phyloP scores from a whole-genome alignment of 2,329 filamentous ascomycete species.

The Cryphonectria japonica region DNA sequence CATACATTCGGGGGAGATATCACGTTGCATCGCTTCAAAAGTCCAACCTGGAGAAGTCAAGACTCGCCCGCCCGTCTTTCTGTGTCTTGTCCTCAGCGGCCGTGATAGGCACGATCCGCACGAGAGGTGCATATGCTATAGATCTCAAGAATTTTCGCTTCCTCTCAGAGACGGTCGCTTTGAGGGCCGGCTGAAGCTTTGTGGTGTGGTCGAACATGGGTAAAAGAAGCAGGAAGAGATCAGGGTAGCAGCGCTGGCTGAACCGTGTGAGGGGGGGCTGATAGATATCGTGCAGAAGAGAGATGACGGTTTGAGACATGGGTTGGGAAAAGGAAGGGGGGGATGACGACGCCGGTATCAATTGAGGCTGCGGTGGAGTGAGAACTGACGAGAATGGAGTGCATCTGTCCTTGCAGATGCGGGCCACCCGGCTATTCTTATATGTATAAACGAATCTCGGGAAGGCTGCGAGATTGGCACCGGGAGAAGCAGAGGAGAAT shows the following conservation, averaged over 20 bases:
- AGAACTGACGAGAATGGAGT: conserved; percentile 16
- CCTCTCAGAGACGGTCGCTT: background rate
- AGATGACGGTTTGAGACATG: conserved; percentile 19
- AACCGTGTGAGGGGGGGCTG: background rate
- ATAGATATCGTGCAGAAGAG: conserved; percentile 15
- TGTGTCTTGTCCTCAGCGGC: background rate
- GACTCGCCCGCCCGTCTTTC: background rate
- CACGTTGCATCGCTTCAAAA: background rate
- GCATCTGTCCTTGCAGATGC: conserved; percentile 22
- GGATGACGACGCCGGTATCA: background rate
- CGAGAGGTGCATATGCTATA: background rate
- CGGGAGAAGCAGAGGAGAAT: conserved; percentile 8
- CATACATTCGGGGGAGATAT: background rate
- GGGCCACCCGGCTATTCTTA: conserved; percentile 16
- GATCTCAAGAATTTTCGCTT: background rate
- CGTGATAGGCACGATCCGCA: background rate
- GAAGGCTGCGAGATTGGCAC: conserved; percentile 14
- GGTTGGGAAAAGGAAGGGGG: background rate
- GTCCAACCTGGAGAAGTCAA: background rate
- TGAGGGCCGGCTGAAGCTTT: conserved; percentile 8
- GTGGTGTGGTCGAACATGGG: conserved; percentile 13
- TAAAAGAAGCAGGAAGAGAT: conserved; percentile 8
- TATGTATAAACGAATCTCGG: conserved; percentile 3
- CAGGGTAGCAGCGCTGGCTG: conserved; percentile 16
- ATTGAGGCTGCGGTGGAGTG: conserved; percentile 7